Base-by-base conservation (phyloP, 768 basidiomycete genomes). In the Amanita pallidorosea region DNA sequence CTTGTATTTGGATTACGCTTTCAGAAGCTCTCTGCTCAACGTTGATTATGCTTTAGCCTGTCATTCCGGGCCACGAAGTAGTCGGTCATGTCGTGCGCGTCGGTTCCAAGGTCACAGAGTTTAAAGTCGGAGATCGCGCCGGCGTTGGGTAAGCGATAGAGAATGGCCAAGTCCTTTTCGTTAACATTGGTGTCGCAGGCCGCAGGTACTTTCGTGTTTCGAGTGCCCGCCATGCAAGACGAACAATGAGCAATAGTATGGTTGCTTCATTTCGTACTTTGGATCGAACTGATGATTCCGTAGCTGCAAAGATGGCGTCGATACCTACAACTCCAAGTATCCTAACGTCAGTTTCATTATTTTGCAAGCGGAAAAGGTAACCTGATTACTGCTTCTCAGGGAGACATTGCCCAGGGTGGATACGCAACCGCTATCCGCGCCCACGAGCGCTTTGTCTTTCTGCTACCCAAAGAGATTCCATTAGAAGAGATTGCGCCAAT, bases 401-500 rank as follows among this genome's bases (percentile, higher is more conserved):
- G 69, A 25, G 67, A 65, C 37, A 60, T 65, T 57, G 66, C 69
- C 38, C 61, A 68, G 38, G 73, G 72, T 23, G 77, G 79, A 5
- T 81, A 81, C 62, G 61, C 72, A 1, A 69, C 69, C 18, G 72
- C 66, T 2, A 65, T 76, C 40, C 68, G 70, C 29, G 70, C 66
- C 0, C 67, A 73, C 23, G 74, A 80, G 45, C 72, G 70, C 48
- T 85, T 78, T 56, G 77, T 79, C 31, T 74, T 82, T 59, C 70
- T 70, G 8, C 75, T 87, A 36, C 83, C 83, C 1, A 69, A 79
- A 7, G 65, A 58, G 11, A 61, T 85, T 22, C 63, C 72, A 27
- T 68, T 76, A 6, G 72, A 73, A 48, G 54, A 77, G 42, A 80
- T 78, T 4, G 80, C 80, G 2, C 79, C 81, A 6, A 74, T 85